phyloP scores from a whole-genome alignment of 306 rosid genomes.

The Spatholobus suberectus region DNA sequence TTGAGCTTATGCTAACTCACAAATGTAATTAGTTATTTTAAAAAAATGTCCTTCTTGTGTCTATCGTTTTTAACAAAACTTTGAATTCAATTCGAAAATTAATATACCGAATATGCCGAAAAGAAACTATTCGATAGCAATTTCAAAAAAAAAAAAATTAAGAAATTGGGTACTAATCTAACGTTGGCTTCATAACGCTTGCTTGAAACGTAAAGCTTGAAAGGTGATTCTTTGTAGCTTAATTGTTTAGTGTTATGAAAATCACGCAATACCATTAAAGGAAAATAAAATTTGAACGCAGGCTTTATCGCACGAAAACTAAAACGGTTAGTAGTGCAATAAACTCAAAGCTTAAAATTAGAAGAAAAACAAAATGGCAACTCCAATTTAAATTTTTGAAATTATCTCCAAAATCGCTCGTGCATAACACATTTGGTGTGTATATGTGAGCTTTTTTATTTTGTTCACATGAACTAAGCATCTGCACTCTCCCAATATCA shows the following conservation, averaged over 20 bases:
- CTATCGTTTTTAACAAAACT: no score
- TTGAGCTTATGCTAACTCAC: no score
- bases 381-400: neutral
- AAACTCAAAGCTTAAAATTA: neutral
- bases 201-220: neutral
- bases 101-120: no score
- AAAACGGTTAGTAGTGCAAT: neutral
- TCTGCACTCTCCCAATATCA: neutral
- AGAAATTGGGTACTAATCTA: neutral
- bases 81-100: no score
- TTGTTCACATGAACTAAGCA: neutral
- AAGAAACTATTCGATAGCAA: no score
- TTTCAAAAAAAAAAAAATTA: neutral
- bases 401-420: neutral
- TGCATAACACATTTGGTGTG: neutral
- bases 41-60: no score
- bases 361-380: neutral
- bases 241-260: neutral
- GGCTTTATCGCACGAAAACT: neutral
- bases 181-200: neutral
- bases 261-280: neutral
- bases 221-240: neutral
- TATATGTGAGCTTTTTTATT: neutral
- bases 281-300: neutral
- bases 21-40: no score